Conservation (phyloP, 2,329 filamentous ascomycete genomes). For the Cryphonectria naterciae region DNA sequence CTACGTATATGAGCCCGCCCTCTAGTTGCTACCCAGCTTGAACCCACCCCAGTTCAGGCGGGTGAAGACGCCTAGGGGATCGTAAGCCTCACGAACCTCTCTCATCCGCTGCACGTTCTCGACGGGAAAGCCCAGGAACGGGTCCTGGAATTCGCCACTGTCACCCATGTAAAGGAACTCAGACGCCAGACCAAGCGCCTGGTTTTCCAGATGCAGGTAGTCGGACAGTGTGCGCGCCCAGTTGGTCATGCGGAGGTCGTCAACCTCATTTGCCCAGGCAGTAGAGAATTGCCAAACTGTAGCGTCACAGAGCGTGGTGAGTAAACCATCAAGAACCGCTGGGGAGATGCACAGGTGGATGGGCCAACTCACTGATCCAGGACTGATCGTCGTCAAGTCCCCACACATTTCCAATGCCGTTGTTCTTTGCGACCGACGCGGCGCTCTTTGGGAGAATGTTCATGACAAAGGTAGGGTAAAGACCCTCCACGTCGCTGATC, state of each 20-base stretch:
- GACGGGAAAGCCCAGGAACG: slow-evolving; percentile 38
- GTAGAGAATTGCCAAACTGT: slow-evolving; percentile 45
- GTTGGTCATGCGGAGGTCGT: slow-evolving; percentile 41
- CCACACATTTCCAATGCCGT: slow-evolving; percentile 45
- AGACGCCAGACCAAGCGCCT: slow-evolving; percentile 36
- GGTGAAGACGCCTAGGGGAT: slow-evolving; percentile 39
- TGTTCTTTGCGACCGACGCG: slow-evolving; percentile 38
- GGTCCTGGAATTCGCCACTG: slow-evolving; percentile 43
- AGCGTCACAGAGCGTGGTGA: background rate
- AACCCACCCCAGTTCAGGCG: slow-evolving; percentile 43
- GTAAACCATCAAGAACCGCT: background rate
- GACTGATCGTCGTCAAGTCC: slow-evolving; percentile 39
- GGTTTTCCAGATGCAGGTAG: slow-evolving; percentile 39
- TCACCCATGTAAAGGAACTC: slow-evolving; percentile 46
- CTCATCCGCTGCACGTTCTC: slow-evolving; percentile 42
- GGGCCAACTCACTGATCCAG: slow-evolving; percentile 36
- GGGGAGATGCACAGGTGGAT: background rate
- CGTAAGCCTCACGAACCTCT: slow-evolving; percentile 38
- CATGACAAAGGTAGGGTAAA: slow-evolving; percentile 43
- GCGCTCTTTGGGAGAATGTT: slow-evolving; percentile 38
- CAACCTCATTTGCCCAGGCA: slow-evolving; percentile 40
- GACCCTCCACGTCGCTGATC: slow-evolving; percentile 41
- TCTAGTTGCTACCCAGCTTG: slow-evolving; percentile 28
- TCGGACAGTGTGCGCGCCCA: slow-evolving; percentile 39
- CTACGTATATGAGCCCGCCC: too few species aligned